Percentiles rank a stretch among this genome's conserved stretches.
phyloP scores from a whole-genome alignment of 1,139 yeast genomes.

The Magnusiomyces suaveolens region DNA sequence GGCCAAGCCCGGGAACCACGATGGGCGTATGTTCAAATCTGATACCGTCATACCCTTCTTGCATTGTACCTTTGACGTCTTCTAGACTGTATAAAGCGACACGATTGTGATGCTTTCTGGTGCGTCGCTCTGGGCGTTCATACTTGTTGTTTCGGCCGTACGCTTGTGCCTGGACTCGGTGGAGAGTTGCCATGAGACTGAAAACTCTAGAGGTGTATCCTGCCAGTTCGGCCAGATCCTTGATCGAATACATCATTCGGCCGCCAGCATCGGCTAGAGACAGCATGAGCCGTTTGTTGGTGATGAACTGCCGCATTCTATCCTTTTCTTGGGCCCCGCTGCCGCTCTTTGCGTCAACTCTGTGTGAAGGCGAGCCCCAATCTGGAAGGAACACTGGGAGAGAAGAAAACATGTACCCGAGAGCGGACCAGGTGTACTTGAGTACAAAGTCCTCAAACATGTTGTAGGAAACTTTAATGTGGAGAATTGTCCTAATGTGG shows the following conservation, averaged over 20 bases:
- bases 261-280: slow-evolving; percentile 94
- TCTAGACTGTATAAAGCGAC: slow-evolving; percentile 27
- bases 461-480: slow-evolving; percentile 49
- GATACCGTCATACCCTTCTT: slow-evolving; percentile 66
- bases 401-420: slow-evolving; percentile 85
- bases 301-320: slow-evolving; percentile 75
- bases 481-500: slow-evolving; percentile 38
- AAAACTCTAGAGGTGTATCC: slow-evolving; percentile 87
- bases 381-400: slow-evolving; percentile 61
- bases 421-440: slow-evolving; percentile 90
- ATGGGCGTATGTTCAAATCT: slow-evolving; percentile 77
- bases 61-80: slow-evolving; percentile 73
- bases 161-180: slow-evolving; percentile 61
- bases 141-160: slow-evolving; percentile 18
- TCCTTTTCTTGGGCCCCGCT: slow-evolving; percentile 27
- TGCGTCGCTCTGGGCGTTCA: not conserved
- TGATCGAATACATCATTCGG: slow-evolving; percentile 89
- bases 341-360: slow-evolving; percentile 6
- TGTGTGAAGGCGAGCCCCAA: slow-evolving; percentile 22
- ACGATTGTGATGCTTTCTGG: slow-evolving; percentile 10
- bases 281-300: slow-evolving; percentile 81
- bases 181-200: slow-evolving; percentile 62
- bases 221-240: slow-evolving; percentile 82
- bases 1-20: slow-evolving; percentile 51
- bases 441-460: slow-evolving; percentile 77